Evolutionary conservation across 2,329 filamentous ascomycete species (phyloP), one percentile per base, ranked within the genome.

Genomic region (Calonectria hawksworthii): DNA sequence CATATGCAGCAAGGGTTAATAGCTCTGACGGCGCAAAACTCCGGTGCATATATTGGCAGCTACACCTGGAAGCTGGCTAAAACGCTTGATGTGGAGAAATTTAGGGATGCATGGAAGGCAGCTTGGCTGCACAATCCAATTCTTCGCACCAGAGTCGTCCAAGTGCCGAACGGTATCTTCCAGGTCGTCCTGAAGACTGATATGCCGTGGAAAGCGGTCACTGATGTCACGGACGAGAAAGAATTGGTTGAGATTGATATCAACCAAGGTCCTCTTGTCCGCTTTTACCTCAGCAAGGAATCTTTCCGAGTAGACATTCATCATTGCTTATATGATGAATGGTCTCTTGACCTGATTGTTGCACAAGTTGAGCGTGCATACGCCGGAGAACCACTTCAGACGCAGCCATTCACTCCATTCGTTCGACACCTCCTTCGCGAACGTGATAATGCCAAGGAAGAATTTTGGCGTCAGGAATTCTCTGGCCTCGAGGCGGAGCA

Each of bases 311-410:
- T 61, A 11, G 56, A 61, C 10, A 61, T 61, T 10, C 56, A 61
- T 28, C 56, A 61, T 28, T 61, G 56, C 34, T 28, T 61, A 14
- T 61, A 38, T 61, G 56, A 61, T 9, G 56, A 61, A 41, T 61
- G 56, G 56, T 61, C 56, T 10, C 56, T 61, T 61, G 56, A n/a
- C 23, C 14, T 61, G 23, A 34, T 61, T 14, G 6, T 61, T 34
- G 56, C 32, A 14, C 56, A 61, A 41, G 34, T 61, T 41, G 56
- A 61, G 56, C 56, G 56, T 14, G 56, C 56, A 61, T 61, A 61
- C 32, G 34, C n/a, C 2, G 56, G 56, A 23, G 56, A 61, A 28
- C 0, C n/a, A 8, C 56, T 61, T 41, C 56, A 41, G 23, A 41
- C 34, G 23, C 34, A 61, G 21, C 56, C 56, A 41, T 61, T 61